phyloP scores from a whole-genome alignment of 2,329 filamentous ascomycete species.

The Ophiostoma triangulosporum region DNA sequence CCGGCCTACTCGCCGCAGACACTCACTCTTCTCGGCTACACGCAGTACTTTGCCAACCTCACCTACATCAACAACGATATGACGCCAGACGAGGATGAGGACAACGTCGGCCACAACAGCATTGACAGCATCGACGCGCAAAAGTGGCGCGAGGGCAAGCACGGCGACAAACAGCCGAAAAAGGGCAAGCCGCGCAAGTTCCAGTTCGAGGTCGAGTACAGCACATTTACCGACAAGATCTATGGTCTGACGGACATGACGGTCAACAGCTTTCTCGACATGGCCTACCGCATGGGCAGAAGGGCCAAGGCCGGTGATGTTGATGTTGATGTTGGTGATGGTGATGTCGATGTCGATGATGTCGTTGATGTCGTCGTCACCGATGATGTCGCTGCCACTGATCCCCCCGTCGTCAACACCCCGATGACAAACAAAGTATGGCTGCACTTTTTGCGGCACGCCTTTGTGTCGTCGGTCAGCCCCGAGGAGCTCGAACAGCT shows the following conservation, averaged over 20 bases:
- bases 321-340: conserved; percentile 18
- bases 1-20: conserved; percentile 83
- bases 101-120: not conserved
- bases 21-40: conserved; percentile 65
- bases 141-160: conserved; percentile 52
- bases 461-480: conserved; percentile 63
- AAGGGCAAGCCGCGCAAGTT: conserved; percentile 47
- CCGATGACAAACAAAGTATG: conserved; percentile 51
- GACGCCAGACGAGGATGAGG: conserved; percentile 17
- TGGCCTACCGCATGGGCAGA: conserved; percentile 64
- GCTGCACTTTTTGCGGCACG: conserved; percentile 63
- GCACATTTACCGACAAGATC: conserved; percentile 60
- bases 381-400: conserved; percentile 17
- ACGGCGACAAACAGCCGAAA: conserved; percentile 43
- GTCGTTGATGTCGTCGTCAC: conserved; percentile 15
- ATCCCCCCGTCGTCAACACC: conserved; percentile 26
- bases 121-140: conserved; percentile 14
- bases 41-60: conserved; percentile 90
- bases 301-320: conserved; percentile 15
- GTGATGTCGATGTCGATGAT: conserved; percentile 13
- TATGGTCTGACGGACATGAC: conserved; percentile 75
- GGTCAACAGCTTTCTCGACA: conserved; percentile 62
- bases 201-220: conserved; percentile 71
- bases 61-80: conserved; percentile 73
- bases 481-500: conserved; percentile 46